Base-by-base conservation (phyloP, 768 basidiomycete genomes). In the Fistulinella prunicolor region DNA sequence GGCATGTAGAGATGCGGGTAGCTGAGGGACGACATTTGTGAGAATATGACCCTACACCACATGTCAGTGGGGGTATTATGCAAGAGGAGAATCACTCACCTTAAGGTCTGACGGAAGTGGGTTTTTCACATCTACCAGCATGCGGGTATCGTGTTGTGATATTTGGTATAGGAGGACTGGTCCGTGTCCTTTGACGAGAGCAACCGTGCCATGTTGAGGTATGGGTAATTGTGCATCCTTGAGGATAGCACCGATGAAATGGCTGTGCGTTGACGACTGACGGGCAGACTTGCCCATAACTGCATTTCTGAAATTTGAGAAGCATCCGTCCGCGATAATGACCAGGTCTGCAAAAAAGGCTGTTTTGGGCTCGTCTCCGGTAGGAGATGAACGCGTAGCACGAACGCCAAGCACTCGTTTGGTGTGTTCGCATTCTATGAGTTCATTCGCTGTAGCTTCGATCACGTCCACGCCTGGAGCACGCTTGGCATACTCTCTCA, bases 91-190 rank as follows among this genome's bases (percentile, higher is more conserved):
- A 24, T 13, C 3, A 13, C 53, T 50, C 57, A 82, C 90, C 71
- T 88, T 89, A 56, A 93, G 76, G 62, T 91, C 86, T 2, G 83
- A 73, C 1, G 94, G 94, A 43, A 94, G 74, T 9, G 92, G 89
- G 2, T 77, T 72, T 60, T 90, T 90, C 38, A 98, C 77, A 69
- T 97, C 94, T 45, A 97, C 80, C 46, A 99, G 81, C 71, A 99
- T 94, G 28, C 96, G 81, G 7, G 94, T 98, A 66, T 96, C 92
- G 60, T 82, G 79, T 61, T 83, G 72, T 7, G 79, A 86, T 59
- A 99, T 94, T 65, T 95, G 94, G 72, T 99, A 99, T 49, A 96
- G 64, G 38, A 99, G 74, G 35, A 95, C 91, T 4, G 94, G 94
- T 1, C 95, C 96, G 36, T 78, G 77, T 21, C 82, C 86, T 51